Base-by-base conservation (phyloP, 768 basidiomycete genomes). In the Termitomyces sp. region DNA sequence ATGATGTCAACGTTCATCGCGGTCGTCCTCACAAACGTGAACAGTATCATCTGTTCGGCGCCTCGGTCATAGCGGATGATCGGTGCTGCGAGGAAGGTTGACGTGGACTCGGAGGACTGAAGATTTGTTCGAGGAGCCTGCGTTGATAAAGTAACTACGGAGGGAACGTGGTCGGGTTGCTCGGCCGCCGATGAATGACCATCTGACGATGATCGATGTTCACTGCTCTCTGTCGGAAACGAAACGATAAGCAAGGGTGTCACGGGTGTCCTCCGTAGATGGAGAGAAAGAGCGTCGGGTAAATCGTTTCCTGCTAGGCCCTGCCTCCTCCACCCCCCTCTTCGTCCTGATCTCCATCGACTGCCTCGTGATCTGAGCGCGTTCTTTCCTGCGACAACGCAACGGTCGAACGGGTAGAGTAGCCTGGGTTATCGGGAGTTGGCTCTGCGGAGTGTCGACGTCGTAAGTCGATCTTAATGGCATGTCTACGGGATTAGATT, bases 391-490 rank as follows among this genome's bases (percentile, higher is more conserved):
- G 59, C 58, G 28, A n/a, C n/a, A n/a, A n/a, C n/a, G 63, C n/a
- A 36, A 22, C 2, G 44, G 20, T 1, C 32, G 53, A n/a, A 53
- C 64, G 2, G 71, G 54, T 44, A 68, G 70, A 2, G 63, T 62
- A 35, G 67, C 69, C 49, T 75, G 70, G 0, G 58, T 65, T 59
- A 59, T 46, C 8, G 28, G 22, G 1, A 46, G 48, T 35, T 66
- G 70, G 16, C 52, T 45, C 36, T 67, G 65, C 20, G 70, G 69
- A 42, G 55, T 11, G 2, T 64, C 69, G 28, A 93, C 76, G 44
- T 86, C 81, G 66, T 81, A 96, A 0, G 89, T 92, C 0, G 91
- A 87, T 20, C 92, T 78, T 0, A 85, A 78, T 0, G 88, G 81
- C 85, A 82, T 12, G 70, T 69, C 92, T 94, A 54, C 11, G 32